Base-by-base conservation (phyloP, 2,329 filamentous ascomycete species). In the Aureobasidium sp. region DNA sequence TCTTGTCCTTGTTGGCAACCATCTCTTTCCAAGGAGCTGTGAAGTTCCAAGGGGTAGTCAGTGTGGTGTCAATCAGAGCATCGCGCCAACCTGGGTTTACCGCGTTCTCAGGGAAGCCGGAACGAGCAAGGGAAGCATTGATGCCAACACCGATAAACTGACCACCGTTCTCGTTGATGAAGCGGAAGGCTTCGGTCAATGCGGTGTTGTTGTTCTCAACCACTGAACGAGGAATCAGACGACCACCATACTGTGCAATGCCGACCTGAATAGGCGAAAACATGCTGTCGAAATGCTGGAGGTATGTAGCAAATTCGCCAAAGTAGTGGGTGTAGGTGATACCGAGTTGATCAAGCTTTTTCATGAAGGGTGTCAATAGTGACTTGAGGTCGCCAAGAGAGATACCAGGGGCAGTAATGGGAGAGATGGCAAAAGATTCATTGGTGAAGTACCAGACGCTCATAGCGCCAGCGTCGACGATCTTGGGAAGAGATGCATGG, bases 401-500 rank as follows among this genome's bases (percentile, higher is more conserved):
- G 63, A 80, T 77, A 66, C 77, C 75, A 41, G 79, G 82, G 0
- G 75, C 79, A 0, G 78, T 83, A 29, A 82, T 65, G 4, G 78
- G 77, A 0, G 72, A 71, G 29, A 84, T 70, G 27, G 69, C 68
- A 34, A 78, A 77, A 66, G 81, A 83, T 1, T 79, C 78, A 65
- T 77, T 80, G 7, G 84, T 74, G 64, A 81, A 77, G 64, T 75
- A 76, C 70, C 79, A 84, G n/a, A 79, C 72, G 31, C 75, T 70
- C 74, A 78, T 80, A 22, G 76, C 74, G 11, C 82, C 83, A 1
- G 77, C 72, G 64, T 82, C 81, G 17, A 81, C 75, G 62, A 83
- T 77, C 2, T 68, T 70, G 1, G 82, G 81, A 7, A 82, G 75
- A 11, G 74, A 70, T 0, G 76, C 75, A 5, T 82, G 72, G 58